Evolutionary conservation across 2,329 filamentous ascomycete species (phyloP).

Genomic region (Trichoderma sp.): DNA sequence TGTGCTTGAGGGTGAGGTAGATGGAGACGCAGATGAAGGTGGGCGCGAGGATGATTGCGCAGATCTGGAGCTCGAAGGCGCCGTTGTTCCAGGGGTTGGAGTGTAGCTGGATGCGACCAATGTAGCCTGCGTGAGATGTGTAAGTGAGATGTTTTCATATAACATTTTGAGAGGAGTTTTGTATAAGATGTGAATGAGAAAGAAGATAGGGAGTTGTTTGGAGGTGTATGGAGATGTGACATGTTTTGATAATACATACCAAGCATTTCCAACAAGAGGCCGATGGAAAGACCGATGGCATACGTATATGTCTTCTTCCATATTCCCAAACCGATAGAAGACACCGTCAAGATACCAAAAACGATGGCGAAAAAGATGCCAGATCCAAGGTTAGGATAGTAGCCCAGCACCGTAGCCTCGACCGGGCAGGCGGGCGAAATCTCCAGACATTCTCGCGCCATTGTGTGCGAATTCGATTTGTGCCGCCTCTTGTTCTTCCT

Average conservation of each 20-base stretch:
- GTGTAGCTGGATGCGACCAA: conserved; percentile 49
- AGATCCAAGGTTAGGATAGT: conserved; percentile 54
- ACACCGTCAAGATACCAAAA: conserved; percentile 46
- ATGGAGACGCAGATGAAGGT: conserved; percentile 61
- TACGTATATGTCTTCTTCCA: conserved; percentile 56
- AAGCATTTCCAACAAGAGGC: conserved; percentile 50
- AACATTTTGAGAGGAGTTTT: neutral
- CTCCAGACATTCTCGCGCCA: conserved; percentile 27
- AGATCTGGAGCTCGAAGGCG: conserved; percentile 58
- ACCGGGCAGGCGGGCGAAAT: conserved; percentile 49
- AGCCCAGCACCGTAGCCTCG: conserved; percentile 51
- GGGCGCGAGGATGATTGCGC: conserved; percentile 56
- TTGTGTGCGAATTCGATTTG: neutral
- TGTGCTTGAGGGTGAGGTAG: conserved; percentile 63
- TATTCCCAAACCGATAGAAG: conserved; percentile 42
- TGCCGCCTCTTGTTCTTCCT: neutral
- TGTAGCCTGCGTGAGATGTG: conserved; percentile 43
- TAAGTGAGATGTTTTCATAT: neutral
- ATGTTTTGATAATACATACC: conserved; percentile 36
- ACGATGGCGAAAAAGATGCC: conserved; percentile 52
- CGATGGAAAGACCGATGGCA: conserved; percentile 46
- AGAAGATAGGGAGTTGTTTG: neutral
- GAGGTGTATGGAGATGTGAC: neutral
- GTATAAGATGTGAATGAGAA: neutral
- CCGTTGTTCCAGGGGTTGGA: conserved; percentile 52